Evolutionary conservation across 2,329 filamentous ascomycete genomes (phyloP), one percentile per base, ranked within the genome.

Genomic region (Aspergillus hortae): DNA sequence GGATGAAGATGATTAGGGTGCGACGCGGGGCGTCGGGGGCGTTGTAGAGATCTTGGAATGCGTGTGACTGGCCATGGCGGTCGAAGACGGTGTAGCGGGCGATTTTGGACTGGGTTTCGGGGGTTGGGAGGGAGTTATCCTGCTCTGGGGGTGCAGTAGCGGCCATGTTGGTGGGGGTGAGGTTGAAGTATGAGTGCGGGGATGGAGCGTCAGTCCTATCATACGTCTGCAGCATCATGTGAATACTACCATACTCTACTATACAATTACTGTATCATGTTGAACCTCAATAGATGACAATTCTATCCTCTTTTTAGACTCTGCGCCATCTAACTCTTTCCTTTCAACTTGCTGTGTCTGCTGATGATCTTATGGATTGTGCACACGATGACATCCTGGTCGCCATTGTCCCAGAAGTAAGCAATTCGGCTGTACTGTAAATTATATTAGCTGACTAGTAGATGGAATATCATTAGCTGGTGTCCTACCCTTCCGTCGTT

Each of bases 1-100:
- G 80, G 52, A 92, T 79, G 65, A 92, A 91, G 59, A 91, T 82
- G 40, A 90, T 71, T 30, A 92, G 76, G 25, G 89, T 82, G 2
- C 84, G 75, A 15, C 78, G 73, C 11, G 80, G 74, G 1, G 54
- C 32, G 6, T 52, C 38, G 33, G 57, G 51, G 11, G 53, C 56
- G 12, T 50, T 57, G 66, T 85, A 86, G 25, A 89, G 71, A 59
- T 79, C 83, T 68, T 80, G 80, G 69, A 90, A 90, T 0, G 80
- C 73, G 41, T 79, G 78, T 12, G 79, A 70, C 50, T 81, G 83
- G 51, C 85, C 84, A 52, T 85, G 68, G 35, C 75, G 74, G 67
- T 88, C 86, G 41, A 87, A 77, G 12, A 90, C 76, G 1, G 54
- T 32, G 41, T 58, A 55, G 11, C 48, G 44, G 23, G 53, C 52